These are phyloP conservation scores for Aspergillaceae sp. DNA, from an alignment of 2,329 filamentous ascomycete species.

Conservation along the genomic window DNA sequence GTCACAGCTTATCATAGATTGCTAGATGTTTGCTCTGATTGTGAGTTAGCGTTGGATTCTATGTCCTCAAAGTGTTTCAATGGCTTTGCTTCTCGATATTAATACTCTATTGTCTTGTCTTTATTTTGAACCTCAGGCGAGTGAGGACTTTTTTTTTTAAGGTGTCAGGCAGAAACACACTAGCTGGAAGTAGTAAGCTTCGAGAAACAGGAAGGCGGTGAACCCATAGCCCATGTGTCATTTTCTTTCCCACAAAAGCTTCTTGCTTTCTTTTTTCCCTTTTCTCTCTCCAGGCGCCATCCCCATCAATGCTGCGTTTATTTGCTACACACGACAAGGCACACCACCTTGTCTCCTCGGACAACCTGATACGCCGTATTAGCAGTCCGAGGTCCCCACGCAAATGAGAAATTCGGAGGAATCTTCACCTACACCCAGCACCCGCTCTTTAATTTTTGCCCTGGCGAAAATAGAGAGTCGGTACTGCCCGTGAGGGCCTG, in stretches of 20 bases:
- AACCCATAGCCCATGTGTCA: background rate
- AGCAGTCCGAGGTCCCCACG: constrained; percentile 30
- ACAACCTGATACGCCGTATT: constrained; percentile 2
- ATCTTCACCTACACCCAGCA: constrained; percentile 57
- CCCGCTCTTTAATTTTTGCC: constrained; percentile 31
- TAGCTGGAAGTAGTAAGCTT: constrained; percentile 1
- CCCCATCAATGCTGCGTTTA: constrained; percentile 91
- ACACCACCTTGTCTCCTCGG: constrained; percentile 16
- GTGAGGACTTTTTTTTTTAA: background rate
- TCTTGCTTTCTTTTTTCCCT: constrained; percentile 21
- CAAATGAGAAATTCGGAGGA: constrained; percentile 99
- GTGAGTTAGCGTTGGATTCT: no score
- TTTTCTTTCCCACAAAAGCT: constrained; percentile 2
- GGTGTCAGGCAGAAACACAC: background rate
- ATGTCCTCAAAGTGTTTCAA: no score
- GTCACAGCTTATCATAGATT: no score
- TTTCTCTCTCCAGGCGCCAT: constrained; percentile 58
- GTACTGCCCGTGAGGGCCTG: constrained; percentile 76
- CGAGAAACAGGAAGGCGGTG: constrained; percentile 1
- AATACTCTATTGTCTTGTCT: no score
- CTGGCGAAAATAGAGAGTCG: constrained; percentile 15
- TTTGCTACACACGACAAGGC: constrained; percentile 73
- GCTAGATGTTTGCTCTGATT: no score
- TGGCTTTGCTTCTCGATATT: no score
- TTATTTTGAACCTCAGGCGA: no score